These are phyloP conservation scores for Monilinia laxa DNA, from an alignment of 2,329 filamentous ascomycete genomes.

Conservation along the genomic window DNA sequence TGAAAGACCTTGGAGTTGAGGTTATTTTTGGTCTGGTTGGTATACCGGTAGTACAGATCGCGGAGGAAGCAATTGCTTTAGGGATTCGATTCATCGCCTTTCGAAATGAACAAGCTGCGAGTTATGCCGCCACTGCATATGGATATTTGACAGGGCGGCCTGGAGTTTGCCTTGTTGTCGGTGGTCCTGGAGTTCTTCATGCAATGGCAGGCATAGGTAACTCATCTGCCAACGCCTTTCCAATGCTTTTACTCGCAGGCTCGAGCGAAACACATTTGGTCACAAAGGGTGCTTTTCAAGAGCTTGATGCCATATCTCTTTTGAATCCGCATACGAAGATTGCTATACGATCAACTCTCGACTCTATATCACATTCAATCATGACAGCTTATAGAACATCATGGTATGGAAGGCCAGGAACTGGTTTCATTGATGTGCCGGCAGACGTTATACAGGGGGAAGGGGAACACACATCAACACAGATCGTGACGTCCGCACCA, in stretches of 20 bases:
- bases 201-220: conserved; percentile 56
- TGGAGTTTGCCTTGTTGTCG: conserved; percentile 58
- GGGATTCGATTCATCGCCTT: conserved; percentile 59
- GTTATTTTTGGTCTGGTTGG: conserved; percentile 39
- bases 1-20: conserved; percentile 36
- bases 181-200: conserved; percentile 58
- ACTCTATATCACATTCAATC: conserved; percentile 49
- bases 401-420: conserved; percentile 54
- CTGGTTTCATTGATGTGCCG: conserved; percentile 55
- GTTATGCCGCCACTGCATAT: conserved; percentile 58
- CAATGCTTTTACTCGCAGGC: conserved; percentile 54
- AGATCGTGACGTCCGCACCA: conserved; percentile 43
- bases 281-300: conserved; percentile 56
- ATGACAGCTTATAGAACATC: conserved; percentile 52
- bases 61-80: conserved; percentile 55
- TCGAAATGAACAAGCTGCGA: conserved; percentile 58
- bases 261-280: conserved; percentile 52
- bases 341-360: conserved; percentile 47
- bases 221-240: conserved; percentile 54
- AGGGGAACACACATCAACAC: conserved; percentile 31
- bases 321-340: conserved; percentile 54
- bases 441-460: conserved; percentile 54
- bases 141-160: conserved; percentile 57
- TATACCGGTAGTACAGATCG: conserved; percentile 52
- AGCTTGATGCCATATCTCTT: conserved; percentile 54